A percentile compares a stretch with the other conserved stretches of the same genome.
Evolutionary conservation across 2,329 filamentous ascomycete species (phyloP).

Genomic region (Calonectria montana): DNA sequence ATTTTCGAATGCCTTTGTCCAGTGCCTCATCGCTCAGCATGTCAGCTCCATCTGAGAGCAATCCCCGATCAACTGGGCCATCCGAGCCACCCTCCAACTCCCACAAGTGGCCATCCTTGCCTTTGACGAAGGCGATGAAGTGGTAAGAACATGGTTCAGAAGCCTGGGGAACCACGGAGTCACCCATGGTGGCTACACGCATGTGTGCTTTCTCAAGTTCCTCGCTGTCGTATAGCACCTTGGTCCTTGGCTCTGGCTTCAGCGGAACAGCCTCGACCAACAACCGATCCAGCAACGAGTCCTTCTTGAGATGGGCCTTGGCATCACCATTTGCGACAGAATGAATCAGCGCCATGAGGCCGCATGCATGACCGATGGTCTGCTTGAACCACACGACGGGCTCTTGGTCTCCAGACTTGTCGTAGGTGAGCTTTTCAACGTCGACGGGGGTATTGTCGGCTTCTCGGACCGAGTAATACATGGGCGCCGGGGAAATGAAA

Average conservation of each 20-base stretch:
- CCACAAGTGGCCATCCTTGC: conserved; percentile 73
- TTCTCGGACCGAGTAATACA: conserved; percentile 55
- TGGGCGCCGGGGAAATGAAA: conserved; percentile 76
- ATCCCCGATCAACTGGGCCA: conserved; percentile 77
- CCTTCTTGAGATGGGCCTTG: conserved; percentile 62
- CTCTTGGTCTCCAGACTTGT: conserved; percentile 57
- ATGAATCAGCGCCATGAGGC: conserved; percentile 82
- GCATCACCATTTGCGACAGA: conserved; percentile 76
- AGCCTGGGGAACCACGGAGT: conserved; percentile 72
- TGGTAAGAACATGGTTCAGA: conserved; percentile 76
- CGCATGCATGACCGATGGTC: conserved; percentile 86
- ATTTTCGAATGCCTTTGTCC: conserved; percentile 49
- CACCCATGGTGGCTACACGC: conserved; percentile 74
- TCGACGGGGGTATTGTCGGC: conserved; percentile 44
- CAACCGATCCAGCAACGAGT: conserved; percentile 67
- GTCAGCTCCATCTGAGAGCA: conserved; percentile 66
- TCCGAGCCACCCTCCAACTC: conserved; percentile 82
- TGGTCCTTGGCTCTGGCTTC: background rate
- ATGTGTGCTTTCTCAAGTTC: conserved; percentile 80
- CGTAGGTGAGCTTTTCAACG: conserved; percentile 45
- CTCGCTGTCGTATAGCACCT: conserved; percentile 74
- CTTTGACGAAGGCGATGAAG: conserved; percentile 85
- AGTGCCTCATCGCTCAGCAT: conserved; percentile 52
- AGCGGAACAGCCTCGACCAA: conserved; percentile 71
- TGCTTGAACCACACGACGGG: conserved; percentile 87